phyloP scores from a whole-genome alignment of 2,329 filamentous ascomycete species.

The Escovopsis sp. region DNA sequence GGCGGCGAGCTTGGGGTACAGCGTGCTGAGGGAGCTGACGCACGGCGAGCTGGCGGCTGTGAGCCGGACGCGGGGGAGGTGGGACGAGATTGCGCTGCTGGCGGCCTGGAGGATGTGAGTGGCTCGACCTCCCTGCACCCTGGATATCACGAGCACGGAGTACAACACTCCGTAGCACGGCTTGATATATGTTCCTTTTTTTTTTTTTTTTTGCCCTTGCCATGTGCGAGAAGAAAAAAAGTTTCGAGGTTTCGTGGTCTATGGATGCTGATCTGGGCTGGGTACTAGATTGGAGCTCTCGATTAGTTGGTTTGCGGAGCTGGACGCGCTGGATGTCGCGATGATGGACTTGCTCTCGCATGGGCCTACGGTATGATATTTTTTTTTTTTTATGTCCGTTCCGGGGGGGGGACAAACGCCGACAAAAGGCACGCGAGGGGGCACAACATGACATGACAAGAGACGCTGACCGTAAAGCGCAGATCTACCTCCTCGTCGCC shows the following conservation, averaged over 20 bases:
- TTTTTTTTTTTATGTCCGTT: too few relatives aligned
- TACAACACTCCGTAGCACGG: too few relatives aligned
- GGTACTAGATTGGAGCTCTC: conserved; percentile 50
- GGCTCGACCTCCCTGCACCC: too few relatives aligned
- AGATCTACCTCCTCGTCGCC: conserved; percentile 59
- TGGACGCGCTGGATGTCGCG: conserved; percentile 58
- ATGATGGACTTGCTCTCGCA: conserved; percentile 56
- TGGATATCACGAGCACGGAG: too few relatives aligned
- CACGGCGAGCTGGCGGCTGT: conserved; percentile 52
- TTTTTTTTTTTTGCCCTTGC: background rate
- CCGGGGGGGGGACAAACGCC: background rate
- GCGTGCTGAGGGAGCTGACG: conserved; percentile 43
- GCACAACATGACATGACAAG: too few relatives aligned
- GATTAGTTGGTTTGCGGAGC: conserved; percentile 58
- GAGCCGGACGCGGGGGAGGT: conserved; percentile 47
- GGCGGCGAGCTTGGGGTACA: conserved; percentile 50
- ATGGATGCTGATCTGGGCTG: conserved; percentile 4
- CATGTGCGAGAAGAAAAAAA: background rate
- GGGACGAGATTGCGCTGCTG: conserved; percentile 43
- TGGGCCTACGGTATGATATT: conserved; percentile 54
- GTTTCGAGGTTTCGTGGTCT: too few relatives aligned
- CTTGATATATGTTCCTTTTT: background rate
- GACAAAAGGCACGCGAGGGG: too few relatives aligned
- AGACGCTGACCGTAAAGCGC: conserved; percentile 2
- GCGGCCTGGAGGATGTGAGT: conserved; percentile 42